These are phyloP conservation scores for Leishmania lainsoni DNA, from an alignment of 208 protist genomes.

Conservation along the genomic window DNA sequence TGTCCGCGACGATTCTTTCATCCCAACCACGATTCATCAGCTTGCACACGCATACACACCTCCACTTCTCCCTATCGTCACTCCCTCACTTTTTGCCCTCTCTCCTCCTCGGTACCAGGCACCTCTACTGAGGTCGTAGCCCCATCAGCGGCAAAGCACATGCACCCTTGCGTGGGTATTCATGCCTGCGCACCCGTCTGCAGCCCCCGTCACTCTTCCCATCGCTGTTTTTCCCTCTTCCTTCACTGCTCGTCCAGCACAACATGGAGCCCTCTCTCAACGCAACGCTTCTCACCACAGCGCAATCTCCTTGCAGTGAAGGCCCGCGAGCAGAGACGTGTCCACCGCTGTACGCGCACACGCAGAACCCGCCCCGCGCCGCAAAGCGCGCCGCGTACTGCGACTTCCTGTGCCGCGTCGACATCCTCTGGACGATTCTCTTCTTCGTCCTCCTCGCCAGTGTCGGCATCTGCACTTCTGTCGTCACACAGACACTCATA, in stretches of 20 bases:
- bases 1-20: neutral
- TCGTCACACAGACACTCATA: conserved; percentile 9
- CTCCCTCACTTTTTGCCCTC: neutral
- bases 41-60: neutral
- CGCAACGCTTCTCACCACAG: neutral
- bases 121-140: neutral
- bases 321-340: neutral
- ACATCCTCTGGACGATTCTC: conserved; percentile 13
- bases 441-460: conserved; percentile 8
- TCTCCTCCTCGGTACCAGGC: neutral
- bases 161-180: neutral
- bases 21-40: neutral
- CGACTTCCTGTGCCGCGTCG: conserved; percentile 13
- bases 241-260: neutral
- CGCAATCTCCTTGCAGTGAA: neutral
- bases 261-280: neutral
- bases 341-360: neutral
- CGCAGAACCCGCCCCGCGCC: neutral
- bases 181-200: neutral
- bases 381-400: neutral
- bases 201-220: neutral
- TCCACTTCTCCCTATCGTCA: neutral
- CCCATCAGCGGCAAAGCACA: neutral
- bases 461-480: neutral
- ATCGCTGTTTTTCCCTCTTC: neutral